Evolutionary conservation across 2,329 filamentous ascomycete genomes (phyloP).

Genomic region (Cadophora gregata): DNA sequence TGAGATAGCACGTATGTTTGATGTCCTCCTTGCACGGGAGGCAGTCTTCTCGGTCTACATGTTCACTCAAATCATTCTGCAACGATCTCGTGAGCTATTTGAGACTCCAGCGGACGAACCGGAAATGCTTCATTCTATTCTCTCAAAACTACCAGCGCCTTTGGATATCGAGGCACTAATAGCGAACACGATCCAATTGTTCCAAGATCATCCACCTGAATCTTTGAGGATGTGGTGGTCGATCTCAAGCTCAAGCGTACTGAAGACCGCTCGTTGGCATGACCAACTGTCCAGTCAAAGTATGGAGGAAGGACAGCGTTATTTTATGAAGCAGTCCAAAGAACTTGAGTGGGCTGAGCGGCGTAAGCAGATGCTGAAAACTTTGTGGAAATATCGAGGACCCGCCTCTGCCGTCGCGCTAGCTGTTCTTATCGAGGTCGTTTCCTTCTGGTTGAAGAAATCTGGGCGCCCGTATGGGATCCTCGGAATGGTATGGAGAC

Average conservation of each 20-base stretch:
- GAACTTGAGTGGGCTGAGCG: slow-evolving; percentile 73
- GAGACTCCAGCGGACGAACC: slow-evolving; percentile 82
- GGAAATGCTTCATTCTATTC: slow-evolving; percentile 88
- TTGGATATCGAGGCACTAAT: slow-evolving; percentile 84
- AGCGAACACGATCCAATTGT: slow-evolving; percentile 66
- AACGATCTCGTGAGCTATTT: slow-evolving; percentile 82
- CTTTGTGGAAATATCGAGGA: slow-evolving; percentile 68
- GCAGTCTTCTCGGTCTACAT: slow-evolving; percentile 91
- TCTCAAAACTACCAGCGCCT: slow-evolving; percentile 84
- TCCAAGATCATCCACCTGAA: slow-evolving; percentile 72
- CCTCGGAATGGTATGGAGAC: slow-evolving; percentile 40
- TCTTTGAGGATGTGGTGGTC: slow-evolving; percentile 71
- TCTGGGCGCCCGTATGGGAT: slow-evolving; percentile 40
- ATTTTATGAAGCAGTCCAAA: slow-evolving; percentile 73
- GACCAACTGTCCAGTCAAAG: slow-evolving; percentile 59
- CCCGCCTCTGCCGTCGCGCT: slow-evolving; percentile 66
- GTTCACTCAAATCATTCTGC: slow-evolving; percentile 86
- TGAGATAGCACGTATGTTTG: slow-evolving; percentile 89
- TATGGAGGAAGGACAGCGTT: slow-evolving; percentile 67
- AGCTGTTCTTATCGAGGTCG: slow-evolving; percentile 68
- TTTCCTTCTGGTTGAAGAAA: slow-evolving; percentile 72
- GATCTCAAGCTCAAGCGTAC: slow-evolving; percentile 77
- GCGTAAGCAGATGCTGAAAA: slow-evolving; percentile 54
- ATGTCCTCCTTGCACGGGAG: slow-evolving; percentile 85
- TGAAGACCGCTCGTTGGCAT: slow-evolving; percentile 77